phyloP scores from a whole-genome alignment of 805 yeast genomes.

The Barnettozyma californica region DNA sequence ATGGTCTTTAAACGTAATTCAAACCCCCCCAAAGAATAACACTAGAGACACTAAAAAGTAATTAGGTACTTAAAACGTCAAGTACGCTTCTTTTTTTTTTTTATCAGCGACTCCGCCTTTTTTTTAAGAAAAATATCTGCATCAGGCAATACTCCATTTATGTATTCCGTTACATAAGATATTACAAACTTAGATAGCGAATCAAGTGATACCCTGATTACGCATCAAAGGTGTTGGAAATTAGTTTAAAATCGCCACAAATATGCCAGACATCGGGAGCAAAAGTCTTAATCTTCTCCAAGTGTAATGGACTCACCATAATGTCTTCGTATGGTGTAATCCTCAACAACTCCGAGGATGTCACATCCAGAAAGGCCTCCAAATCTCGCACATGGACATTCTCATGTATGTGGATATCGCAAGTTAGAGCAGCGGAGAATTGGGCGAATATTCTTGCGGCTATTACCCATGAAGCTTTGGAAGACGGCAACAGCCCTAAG shows the following conservation, averaged over 20 bases:
- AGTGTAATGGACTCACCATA: constrained; percentile 25
- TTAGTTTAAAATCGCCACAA: constrained; percentile 38
- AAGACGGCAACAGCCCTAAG: constrained; percentile 73
- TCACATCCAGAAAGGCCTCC: constrained; percentile 14
- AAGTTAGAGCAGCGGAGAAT: constrained; percentile 1
- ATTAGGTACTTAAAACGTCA: neutral
- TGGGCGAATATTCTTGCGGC: constrained; percentile 29
- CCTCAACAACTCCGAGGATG: constrained; percentile 2
- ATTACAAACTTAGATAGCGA: neutral
- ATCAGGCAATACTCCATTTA: neutral
- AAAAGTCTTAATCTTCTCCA: constrained; percentile 73
- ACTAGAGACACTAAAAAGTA: neutral
- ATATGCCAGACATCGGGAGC: constrained; percentile 87
- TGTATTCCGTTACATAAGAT: neutral
- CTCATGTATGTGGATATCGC: constrained; percentile 65
- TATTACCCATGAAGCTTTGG: constrained; percentile 54
- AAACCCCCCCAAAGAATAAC: neutral
- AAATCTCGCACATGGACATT: constrained; percentile 50
- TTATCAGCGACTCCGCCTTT: neutral
- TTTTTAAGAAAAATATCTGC: too few species aligned
- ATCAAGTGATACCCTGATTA: too few species aligned
- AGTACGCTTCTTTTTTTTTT: too few species aligned
- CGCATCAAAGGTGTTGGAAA: neutral
- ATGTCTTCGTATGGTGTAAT: constrained; percentile 3
- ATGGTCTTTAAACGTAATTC: neutral